Evolutionary conservation across 768 basidiomycete genomes (phyloP), one percentile per base, ranked within the genome.

Genomic region (Mycena vulgaris): DNA sequence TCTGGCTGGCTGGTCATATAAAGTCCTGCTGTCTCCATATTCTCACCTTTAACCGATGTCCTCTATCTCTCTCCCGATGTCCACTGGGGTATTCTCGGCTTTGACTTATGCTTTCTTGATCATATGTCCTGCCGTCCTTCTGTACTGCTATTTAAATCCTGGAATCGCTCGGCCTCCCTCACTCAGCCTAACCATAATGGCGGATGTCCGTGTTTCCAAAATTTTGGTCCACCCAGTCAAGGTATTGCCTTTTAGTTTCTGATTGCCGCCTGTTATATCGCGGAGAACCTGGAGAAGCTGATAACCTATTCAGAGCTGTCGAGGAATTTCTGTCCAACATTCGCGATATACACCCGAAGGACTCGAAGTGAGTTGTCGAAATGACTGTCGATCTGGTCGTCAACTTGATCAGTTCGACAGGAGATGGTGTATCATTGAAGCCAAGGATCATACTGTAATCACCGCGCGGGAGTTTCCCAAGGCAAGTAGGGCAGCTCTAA

Each of bases 201-300:
- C 68, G n/a, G 71, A 80, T 30, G 81, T 86, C 19, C 82, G 76
- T 16, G 87, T 92, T 27, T 84, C 88, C 0, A 89, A 87, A 76
- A 87, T 93, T 25, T 70, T 92, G 39, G 74, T 93, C 3, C 92
- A 93, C 75, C 92, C 92, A 45, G 90, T 93, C 80, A 93, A 93
- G 85, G 92, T 88, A 52, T 49, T n/a, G 40, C 48, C 31, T 25
- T 39, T 10, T 10, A 39, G 14, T n/a, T 2, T 45, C 42, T 45
- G 42, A 45, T 45, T 57, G 23, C 27, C 59, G 28, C 31, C 21
- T 9, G 9, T 31, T 10, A 14, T n/a, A 19, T 48, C 40, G n/a
- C n/a, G n/a, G n/a, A n/a, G n/a, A n/a, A n/a, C n/a, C n/a, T n/a
- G n/a, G n/a, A n/a, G n/a, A n/a, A n/a, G n/a, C 21, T 59, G 23